Percentiles rank a stretch among this genome's conserved stretches.
Conservation (phyloP, 2,329 filamentous ascomycete genomes). For the Leptodontidium sp. region DNA sequence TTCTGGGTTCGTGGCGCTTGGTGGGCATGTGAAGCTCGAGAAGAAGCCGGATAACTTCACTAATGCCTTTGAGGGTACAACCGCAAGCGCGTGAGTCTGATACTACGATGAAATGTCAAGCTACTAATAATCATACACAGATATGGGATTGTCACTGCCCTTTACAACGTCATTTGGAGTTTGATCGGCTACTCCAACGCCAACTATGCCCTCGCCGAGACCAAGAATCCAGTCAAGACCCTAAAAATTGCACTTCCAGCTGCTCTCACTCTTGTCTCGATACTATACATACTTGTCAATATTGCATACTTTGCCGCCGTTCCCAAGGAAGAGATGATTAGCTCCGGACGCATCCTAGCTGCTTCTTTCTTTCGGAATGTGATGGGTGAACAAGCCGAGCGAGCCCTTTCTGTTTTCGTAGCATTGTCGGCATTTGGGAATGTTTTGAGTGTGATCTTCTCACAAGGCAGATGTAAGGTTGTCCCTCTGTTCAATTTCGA, state of each 20-base stretch:
- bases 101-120: not conserved
- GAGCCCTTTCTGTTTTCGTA: constrained; percentile 69
- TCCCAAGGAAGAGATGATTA: constrained; percentile 60
- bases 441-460: constrained; percentile 73
- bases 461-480: constrained; percentile 61
- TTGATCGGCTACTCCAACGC: constrained; percentile 75
- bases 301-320: constrained; percentile 71
- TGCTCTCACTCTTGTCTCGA: constrained; percentile 63
- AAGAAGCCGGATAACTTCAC: constrained; percentile 69
- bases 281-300: constrained; percentile 73
- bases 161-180: constrained; percentile 77
- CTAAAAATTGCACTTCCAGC: constrained; percentile 71
- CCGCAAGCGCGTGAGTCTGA: constrained; percentile 61
- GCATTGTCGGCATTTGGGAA: constrained; percentile 74
- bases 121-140: constrained; percentile 11
- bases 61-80: constrained; percentile 71
- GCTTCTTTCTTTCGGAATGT: constrained; percentile 65
- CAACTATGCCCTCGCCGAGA: constrained; percentile 72
- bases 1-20: constrained; percentile 65
- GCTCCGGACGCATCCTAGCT: constrained; percentile 59
- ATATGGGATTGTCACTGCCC: constrained; percentile 70
- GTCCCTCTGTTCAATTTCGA: too few species aligned
- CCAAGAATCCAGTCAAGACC: constrained; percentile 69
- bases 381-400: constrained; percentile 61
- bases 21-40: constrained; percentile 63